Conservation (phyloP, 768 basidiomycete species). For the Strobilomyces confusus region DNA sequence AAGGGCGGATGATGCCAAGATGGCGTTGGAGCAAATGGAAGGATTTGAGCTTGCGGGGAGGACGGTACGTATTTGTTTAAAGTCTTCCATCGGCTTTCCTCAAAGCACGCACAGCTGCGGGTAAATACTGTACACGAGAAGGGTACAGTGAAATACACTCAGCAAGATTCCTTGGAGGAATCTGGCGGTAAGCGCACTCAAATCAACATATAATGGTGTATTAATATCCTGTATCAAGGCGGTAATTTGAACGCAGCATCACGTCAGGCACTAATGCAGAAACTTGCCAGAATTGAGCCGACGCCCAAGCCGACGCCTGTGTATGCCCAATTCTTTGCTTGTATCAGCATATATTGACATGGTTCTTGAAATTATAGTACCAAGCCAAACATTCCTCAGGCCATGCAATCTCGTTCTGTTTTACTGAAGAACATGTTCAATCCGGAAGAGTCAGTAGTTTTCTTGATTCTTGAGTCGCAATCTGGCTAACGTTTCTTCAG, state of each 20-base stretch:
- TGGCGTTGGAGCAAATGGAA: conserved; percentile 99
- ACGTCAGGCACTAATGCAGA: conserved; percentile 99
- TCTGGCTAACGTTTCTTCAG: conserved; percentile 37
- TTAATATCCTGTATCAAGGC: conserved; percentile 44
- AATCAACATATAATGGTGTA: not conserved
- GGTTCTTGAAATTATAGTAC: conserved; percentile 38
- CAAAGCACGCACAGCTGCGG: conserved; percentile 50
- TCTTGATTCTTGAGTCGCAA: not conserved
- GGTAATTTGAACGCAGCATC: conserved; percentile 98
- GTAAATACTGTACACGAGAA: conserved; percentile 94
- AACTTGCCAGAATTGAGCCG: conserved; percentile 93
- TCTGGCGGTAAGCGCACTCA: conserved; percentile 59
- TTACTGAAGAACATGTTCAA: conserved; percentile 95
- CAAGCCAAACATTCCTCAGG: conserved; percentile 75
- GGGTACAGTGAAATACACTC: conserved; percentile 70
- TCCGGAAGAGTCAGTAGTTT: conserved; percentile 79
- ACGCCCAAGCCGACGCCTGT: conserved; percentile 55
- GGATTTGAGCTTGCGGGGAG: conserved; percentile 96
- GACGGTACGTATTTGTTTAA: conserved; percentile 48
- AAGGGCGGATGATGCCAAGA: conserved; percentile 87
- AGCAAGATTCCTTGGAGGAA: conserved; percentile 83
- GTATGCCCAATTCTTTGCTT: conserved; percentile 40
- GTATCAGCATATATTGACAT: conserved; percentile 11
- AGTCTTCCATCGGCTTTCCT: conserved; percentile 13
- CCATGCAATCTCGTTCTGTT: conserved; percentile 87